Percentiles rank a stretch among this genome's conserved stretches.
phyloP scores from a whole-genome alignment of 345 rosid species.

The Populus deltoides region DNA sequence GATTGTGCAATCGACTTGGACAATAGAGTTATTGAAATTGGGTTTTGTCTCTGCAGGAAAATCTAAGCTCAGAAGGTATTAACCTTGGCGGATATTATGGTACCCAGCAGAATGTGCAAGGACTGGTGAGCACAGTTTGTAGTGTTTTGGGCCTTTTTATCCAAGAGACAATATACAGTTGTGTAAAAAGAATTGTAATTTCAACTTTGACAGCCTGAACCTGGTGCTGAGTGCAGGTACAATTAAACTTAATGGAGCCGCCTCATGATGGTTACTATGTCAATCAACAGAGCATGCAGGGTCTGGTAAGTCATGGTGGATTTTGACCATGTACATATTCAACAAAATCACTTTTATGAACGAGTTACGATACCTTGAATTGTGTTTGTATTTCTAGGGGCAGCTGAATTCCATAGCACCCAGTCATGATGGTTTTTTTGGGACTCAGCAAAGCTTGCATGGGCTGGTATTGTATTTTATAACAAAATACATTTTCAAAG shows the following conservation, averaged over 20 bases:
- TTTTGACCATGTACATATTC: not conserved
- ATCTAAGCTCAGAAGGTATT: conserved; percentile 47
- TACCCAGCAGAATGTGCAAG: conserved; percentile 52
- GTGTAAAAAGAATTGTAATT: not conserved
- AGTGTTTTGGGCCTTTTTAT: too few species aligned
- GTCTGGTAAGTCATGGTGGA: conserved; percentile 38
- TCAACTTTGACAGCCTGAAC: conserved; percentile 10
- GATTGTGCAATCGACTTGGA: not conserved
- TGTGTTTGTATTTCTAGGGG: conserved; percentile 36
- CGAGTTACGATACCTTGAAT: not conserved
- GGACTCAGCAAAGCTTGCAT: conserved; percentile 50
- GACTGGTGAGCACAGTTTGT: conserved; percentile 35
- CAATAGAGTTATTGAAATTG: not conserved
- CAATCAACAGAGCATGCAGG: conserved; percentile 48
- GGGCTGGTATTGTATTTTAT: conserved; percentile 43
- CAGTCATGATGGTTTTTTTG: conserved; percentile 44
- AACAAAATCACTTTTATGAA: not conserved
- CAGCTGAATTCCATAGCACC: conserved; percentile 47
- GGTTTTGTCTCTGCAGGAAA: conserved; percentile 35
- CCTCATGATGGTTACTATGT: conserved; percentile 65
- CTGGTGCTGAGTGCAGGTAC: conserved; percentile 33
- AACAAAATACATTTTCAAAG: not conserved
- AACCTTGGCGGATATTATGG: conserved; percentile 49
- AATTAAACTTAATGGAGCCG: conserved; percentile 64
- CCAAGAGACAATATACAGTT: not conserved